A percentile compares a stretch with the other conserved stretches of the same genome.
These are phyloP conservation scores for Geotrichum phurueaensis DNA, from an alignment of 1,139 yeast species.

Conservation along the genomic window DNA sequence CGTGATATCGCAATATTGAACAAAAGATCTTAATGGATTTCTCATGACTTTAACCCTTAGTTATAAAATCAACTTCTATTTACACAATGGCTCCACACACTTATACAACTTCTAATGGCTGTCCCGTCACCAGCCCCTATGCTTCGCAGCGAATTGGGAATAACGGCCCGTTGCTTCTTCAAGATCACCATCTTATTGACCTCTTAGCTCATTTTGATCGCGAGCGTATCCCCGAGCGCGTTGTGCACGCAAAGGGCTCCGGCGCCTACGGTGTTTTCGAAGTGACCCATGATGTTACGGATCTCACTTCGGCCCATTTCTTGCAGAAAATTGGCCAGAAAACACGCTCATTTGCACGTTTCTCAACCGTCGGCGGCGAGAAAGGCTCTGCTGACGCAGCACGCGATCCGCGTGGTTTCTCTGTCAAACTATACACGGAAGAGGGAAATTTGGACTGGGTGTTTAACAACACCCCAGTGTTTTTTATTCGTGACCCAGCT, in stretches of 20 bases:
- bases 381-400: constrained; percentile 78
- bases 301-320: constrained; percentile 64
- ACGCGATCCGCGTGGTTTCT: constrained; percentile 85
- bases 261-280: constrained; percentile 80
- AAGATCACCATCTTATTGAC: constrained; percentile 74
- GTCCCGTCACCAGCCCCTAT: constrained; percentile 58
- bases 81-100: constrained; percentile 23
- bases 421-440: constrained; percentile 77
- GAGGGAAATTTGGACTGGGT: constrained; percentile 88
- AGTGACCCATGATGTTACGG: constrained; percentile 76
- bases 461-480: constrained; percentile 83
- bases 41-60: not conserved
- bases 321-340: constrained; percentile 69
- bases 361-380: constrained; percentile 89
- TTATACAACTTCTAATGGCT: constrained; percentile 67
- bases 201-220: constrained; percentile 77
- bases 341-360: constrained; percentile 67
- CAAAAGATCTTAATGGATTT: not conserved
- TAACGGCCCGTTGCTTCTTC: constrained; percentile 69
- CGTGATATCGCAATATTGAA: not conserved
- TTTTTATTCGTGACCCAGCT: constrained; percentile 78
- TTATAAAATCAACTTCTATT: not conserved
- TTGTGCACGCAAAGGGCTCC: constrained; percentile 85
- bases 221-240: constrained; percentile 84
- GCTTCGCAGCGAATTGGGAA: constrained; percentile 72